Evolutionary conservation across 2,329 filamentous ascomycete genomes (phyloP), one percentile per base, ranked within the genome.

Genomic region (Trematosphaeria pertusa): DNA sequence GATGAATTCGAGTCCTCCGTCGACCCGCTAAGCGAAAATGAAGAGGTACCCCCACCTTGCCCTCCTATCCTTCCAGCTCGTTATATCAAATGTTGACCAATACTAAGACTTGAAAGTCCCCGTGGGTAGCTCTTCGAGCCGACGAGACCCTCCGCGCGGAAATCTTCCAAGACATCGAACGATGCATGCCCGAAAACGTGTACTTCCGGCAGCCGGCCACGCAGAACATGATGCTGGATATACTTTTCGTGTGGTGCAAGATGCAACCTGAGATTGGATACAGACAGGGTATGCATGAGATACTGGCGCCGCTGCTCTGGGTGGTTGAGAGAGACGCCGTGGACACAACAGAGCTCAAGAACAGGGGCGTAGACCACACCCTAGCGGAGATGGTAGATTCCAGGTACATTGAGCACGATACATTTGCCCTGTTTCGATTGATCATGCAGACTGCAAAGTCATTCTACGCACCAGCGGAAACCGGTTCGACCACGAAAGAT

Each of bases 241-340:
- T 97, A 22, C 78, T 99, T 24, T 99, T 97, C 72, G 83, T 99
- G 56, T 97, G 92, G 74, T 94, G 91, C 75, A 97, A 96, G 72
- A 81, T 95, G 42, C 90, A 97, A 64, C 90, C 90, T 1, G 85
- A 87, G 58, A 81, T 91, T 43, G 91, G 91, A 12, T 99, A 99
- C 69, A 85, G 94, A n/a, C 94, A 99, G 75, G 94, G 94, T 9
- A 99, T 99, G 93, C 94, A 99, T 69, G 94, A 99, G 73, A 78
- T 99, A 33, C 79, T 97, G 11, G 94, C 94, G 0, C 92, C 94
- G 0, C 85, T 99, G 28, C 77, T 97, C 5, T 91, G 91, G 81
- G 88, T 91, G 2, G 76, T 97, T 5, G 85, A 92, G 58, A 81
- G 87, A 59, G 94, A 99, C 73, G 87, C 92, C 5, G 77, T 96